Evolutionary conservation across 768 basidiomycete species (phyloP).

Genomic region (Megacollybia marginata): DNA sequence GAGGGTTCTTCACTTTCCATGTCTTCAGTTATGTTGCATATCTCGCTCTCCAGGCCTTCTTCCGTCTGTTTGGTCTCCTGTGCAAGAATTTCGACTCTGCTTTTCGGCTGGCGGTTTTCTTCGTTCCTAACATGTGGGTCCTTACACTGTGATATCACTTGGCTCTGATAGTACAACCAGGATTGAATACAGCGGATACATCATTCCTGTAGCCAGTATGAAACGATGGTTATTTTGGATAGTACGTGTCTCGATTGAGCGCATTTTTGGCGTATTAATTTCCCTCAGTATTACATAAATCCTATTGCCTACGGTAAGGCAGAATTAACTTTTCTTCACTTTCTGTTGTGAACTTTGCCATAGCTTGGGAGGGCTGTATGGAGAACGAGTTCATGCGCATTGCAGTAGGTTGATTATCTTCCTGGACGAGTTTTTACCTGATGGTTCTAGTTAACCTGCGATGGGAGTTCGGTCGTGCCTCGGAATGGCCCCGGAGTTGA

Average conservation of each 20-base stretch:
- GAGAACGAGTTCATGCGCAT: slow-evolving; percentile 81
- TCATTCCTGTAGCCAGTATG: slow-evolving; percentile 62
- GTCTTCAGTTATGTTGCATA: slow-evolving; percentile 59
- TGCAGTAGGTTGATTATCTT: slow-evolving; percentile 31
- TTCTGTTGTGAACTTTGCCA: slow-evolving; percentile 74
- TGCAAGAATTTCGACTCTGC: slow-evolving; percentile 40
- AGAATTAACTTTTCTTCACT: slow-evolving; percentile 32
- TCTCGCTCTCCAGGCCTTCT: slow-evolving; percentile 78
- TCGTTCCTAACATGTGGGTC: slow-evolving; percentile 64
- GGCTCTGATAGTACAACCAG: slow-evolving; percentile 8
- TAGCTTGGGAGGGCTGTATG: slow-evolving; percentile 74
- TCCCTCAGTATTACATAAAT: slow-evolving; percentile 64
- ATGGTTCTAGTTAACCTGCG: slow-evolving; percentile 45
- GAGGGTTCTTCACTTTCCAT: slow-evolving; percentile 50
- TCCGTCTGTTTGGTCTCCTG: slow-evolving; percentile 60
- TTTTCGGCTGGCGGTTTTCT: slow-evolving; percentile 50
- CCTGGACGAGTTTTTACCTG: slow-evolving; percentile 3
- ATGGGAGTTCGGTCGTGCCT: slow-evolving; percentile 59
- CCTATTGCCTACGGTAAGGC: slow-evolving; percentile 53
- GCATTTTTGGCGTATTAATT: slow-evolving; percentile 9
- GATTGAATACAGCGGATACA: slow-evolving; percentile 64
- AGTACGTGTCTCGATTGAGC: slow-evolving; percentile 25
- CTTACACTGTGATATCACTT: neutral
- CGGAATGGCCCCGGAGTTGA: slow-evolving; percentile 48
- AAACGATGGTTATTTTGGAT: slow-evolving; percentile 86